A percentile compares a stretch with the other conserved stretches of the same genome.
Evolutionary conservation across 495 filamentous ascomycete genomes (phyloP).

Genomic region (Lepraria neglecta): DNA sequence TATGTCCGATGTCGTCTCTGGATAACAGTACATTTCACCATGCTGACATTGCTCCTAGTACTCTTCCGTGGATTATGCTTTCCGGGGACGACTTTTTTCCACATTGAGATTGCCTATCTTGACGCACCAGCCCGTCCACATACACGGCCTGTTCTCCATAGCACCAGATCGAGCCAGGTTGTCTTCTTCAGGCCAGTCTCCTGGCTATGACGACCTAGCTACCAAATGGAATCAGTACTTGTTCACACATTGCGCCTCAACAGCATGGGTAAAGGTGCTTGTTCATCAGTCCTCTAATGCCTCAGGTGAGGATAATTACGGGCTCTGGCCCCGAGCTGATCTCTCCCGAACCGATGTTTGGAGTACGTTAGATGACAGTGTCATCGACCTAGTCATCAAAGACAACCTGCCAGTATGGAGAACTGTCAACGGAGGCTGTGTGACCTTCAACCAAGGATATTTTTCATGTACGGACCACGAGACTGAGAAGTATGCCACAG

Average conservation of each 20-base stretch:
- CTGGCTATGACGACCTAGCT: constrained; percentile 26
- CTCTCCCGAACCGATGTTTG: constrained; percentile 17
- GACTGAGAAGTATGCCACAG: constrained; percentile 8
- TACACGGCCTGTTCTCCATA: constrained; percentile 40
- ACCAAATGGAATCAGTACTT: constrained; percentile 37
- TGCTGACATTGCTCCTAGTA: no score
- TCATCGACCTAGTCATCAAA: constrained; percentile 12
- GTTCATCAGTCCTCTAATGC: neutral
- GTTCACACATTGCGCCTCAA: constrained; percentile 32
- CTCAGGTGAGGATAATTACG: constrained; percentile 8
- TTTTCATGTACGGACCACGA: constrained; percentile 3
- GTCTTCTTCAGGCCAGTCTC: constrained; percentile 27
- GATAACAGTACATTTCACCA: no score
- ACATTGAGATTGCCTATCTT: constrained; percentile 37
- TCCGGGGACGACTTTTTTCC: constrained; percentile 34
- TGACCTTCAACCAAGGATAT: constrained; percentile 8
- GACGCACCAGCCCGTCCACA: constrained; percentile 37
- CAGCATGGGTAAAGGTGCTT: constrained; percentile 29
- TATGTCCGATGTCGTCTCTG: no score
- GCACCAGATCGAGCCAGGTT: constrained; percentile 38
- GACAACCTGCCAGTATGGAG: constrained; percentile 19
- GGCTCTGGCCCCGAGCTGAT: constrained; percentile 19
- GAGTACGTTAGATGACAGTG: constrained; percentile 8
- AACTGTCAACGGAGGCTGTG: constrained; percentile 13
- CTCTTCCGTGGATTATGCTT: neutral